Evolutionary conservation across 805 yeast species (phyloP).

Genomic region (Lachancea dasiensis): DNA sequence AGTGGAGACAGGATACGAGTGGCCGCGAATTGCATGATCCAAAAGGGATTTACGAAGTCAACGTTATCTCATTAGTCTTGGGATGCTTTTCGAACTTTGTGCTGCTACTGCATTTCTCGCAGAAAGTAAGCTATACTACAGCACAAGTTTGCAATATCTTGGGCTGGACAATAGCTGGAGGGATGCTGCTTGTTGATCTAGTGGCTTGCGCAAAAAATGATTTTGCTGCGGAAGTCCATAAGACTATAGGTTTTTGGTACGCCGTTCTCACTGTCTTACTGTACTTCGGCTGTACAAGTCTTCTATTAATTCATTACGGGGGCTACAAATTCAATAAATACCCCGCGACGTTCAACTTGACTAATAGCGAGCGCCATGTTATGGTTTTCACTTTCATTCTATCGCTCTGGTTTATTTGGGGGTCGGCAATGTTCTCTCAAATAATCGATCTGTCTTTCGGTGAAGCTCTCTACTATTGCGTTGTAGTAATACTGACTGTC

Average conservation of each 20-base stretch:
- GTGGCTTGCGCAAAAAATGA: conserved; percentile 22
- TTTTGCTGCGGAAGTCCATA: conserved; percentile 18
- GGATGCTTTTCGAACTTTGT: conserved; percentile 66
- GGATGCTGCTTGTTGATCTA: conserved; percentile 42
- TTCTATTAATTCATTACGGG: conserved; percentile 50
- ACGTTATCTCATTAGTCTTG: conserved; percentile 53
- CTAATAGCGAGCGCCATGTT: conserved; percentile 60
- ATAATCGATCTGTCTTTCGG: conserved; percentile 50
- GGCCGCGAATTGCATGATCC: conserved; percentile 33
- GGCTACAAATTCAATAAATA: conserved; percentile 58
- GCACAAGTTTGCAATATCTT: conserved; percentile 57
- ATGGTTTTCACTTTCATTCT: conserved; percentile 65
- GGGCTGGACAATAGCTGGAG: conserved; percentile 59
- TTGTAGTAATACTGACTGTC: conserved; percentile 68
- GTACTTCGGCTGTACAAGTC: conserved; percentile 51
- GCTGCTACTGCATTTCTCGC: conserved; percentile 64
- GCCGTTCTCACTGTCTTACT: conserved; percentile 60
- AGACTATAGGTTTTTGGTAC: conserved; percentile 71
- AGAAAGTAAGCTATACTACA: conserved; percentile 47
- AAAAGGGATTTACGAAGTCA: conserved; percentile 45
- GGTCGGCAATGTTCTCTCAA: conserved; percentile 52
- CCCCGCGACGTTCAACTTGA: conserved; percentile 64
- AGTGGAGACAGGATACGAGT: conserved; percentile 48
- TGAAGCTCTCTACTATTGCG: conserved; percentile 64
- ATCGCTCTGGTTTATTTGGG: conserved; percentile 65